Evolutionary conservation across 441 rosid species (phyloP).

Genomic region (Erodium trifolium): DNA sequence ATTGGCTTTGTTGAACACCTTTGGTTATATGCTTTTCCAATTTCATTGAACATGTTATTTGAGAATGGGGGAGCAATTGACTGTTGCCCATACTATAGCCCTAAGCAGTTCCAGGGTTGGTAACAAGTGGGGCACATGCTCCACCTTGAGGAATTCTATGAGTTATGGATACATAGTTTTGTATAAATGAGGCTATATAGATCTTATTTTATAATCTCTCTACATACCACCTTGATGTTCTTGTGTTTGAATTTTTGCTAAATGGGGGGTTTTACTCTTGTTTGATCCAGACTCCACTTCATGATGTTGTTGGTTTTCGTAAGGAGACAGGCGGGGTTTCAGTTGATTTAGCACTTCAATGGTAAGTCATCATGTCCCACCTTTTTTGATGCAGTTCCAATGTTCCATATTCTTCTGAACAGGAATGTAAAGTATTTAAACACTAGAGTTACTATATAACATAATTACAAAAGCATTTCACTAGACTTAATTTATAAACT

Average conservation of each 20-base stretch:
- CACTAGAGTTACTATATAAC: not conserved
- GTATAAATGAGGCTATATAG: not conserved
- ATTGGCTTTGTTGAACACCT: not conserved
- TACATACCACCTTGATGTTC: not conserved
- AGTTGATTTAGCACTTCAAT: slow-evolving; percentile 76
- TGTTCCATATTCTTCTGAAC: slow-evolving; percentile 3
- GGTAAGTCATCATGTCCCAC: slow-evolving; percentile 33
- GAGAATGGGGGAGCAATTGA: not conserved
- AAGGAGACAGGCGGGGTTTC: slow-evolving; percentile 57
- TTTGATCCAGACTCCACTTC: slow-evolving; percentile 64
- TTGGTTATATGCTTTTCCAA: not conserved
- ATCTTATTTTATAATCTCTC: not conserved
- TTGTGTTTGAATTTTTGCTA: slow-evolving; percentile 13
- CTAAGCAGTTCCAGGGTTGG: not conserved
- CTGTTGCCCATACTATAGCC: slow-evolving; percentile 3
- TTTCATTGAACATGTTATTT: not conserved
- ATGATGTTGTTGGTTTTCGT: slow-evolving; percentile 74
- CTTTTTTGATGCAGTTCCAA: not conserved
- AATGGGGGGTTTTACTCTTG: slow-evolving; percentile 24
- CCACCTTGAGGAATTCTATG: not conserved
- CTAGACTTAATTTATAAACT: not conserved
- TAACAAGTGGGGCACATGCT: not conserved
- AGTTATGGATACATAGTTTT: not conserved
- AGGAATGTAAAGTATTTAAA: not conserved
- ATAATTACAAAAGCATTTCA: not conserved